Conservation (phyloP, 1,284 basidiomycete species). For the Leccinum subrobustum region DNA sequence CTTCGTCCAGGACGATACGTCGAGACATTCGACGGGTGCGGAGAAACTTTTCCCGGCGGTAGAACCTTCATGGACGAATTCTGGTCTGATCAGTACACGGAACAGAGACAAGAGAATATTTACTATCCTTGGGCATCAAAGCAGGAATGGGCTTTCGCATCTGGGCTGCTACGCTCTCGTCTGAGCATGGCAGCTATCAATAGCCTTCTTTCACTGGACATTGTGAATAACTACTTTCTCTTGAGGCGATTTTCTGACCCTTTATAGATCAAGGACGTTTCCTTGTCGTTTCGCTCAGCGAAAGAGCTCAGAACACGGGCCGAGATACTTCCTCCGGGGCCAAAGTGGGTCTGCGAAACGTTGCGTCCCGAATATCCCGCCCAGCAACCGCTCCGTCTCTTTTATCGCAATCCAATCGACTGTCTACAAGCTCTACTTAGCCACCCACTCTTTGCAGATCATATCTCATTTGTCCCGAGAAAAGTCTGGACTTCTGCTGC, state of each 20-base stretch:
- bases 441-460: neutral
- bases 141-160: neutral
- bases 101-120: neutral
- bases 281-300: neutral
- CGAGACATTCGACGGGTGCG: neutral
- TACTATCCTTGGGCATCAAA: neutral
- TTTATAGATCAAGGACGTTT: neutral
- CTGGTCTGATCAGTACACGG: neutral
- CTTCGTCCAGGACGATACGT: neutral
- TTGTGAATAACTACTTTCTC: too few relatives aligned
- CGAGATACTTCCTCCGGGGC: neutral
- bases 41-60: neutral
- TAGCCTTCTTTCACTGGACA: neutral
- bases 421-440: too few relatives aligned
- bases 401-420: too few relatives aligned
- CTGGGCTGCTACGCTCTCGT: neutral
- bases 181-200: neutral
- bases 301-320: neutral
- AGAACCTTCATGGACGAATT: neutral
- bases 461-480: constrained; percentile 4
- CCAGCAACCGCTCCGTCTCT: neutral
- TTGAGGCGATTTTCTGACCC: too few relatives aligned
- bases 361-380: neutral
- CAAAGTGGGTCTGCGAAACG: neutral
- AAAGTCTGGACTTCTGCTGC: constrained; percentile 4